A percentile compares a stretch with the other conserved stretches of the same genome.
These are phyloP conservation scores for Xanthoparmelia taractica DNA, from an alignment of 495 filamentous ascomycete species.

Conservation along the genomic window DNA sequence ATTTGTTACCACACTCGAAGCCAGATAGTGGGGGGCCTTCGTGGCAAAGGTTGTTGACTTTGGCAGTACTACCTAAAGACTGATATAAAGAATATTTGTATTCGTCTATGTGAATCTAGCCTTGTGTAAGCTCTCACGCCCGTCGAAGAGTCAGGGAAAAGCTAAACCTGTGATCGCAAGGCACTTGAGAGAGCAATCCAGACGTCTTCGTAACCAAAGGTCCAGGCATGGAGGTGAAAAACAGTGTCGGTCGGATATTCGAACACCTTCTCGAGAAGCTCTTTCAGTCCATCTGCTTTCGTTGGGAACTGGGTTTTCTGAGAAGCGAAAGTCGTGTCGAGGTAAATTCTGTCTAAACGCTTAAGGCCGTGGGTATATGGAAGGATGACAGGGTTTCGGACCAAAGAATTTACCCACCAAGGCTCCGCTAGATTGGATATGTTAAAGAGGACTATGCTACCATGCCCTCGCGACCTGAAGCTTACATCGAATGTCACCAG, in stretches of 20 bases:
- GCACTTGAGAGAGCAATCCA: slow-evolving; percentile 74
- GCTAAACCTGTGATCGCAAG: slow-evolving; percentile 53
- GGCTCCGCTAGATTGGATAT: slow-evolving; percentile 41
- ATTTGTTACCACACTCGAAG: slow-evolving; percentile 65
- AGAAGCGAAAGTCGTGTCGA: slow-evolving; percentile 73
- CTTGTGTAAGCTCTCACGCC: background rate
- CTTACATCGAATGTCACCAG: slow-evolving; percentile 81
- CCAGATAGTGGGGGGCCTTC: slow-evolving; percentile 66
- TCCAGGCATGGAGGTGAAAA: slow-evolving; percentile 88
- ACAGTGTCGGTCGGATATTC: slow-evolving; percentile 65
- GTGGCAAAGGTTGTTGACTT: slow-evolving; percentile 31
- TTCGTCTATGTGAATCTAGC: slow-evolving; percentile 69
- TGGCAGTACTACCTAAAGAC: slow-evolving; percentile 45
- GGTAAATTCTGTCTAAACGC: slow-evolving; percentile 68
- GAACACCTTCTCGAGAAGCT: slow-evolving; percentile 62
- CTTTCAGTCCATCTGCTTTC: slow-evolving; percentile 63
- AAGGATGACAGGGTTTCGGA: slow-evolving; percentile 62
- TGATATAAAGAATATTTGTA: slow-evolving; percentile 71
- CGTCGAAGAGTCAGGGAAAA: background rate
- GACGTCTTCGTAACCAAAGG: slow-evolving; percentile 87
- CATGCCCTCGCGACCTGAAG: background rate
- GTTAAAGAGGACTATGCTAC: background rate
- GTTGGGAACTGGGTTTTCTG: slow-evolving; percentile 46
- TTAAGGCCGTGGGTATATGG: slow-evolving; percentile 64
- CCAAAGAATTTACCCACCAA: slow-evolving; percentile 61